Evolutionary conservation across 345 rosid species (phyloP), one percentile per base, ranked within the genome.

Genomic region (Gossypium australe): DNA sequence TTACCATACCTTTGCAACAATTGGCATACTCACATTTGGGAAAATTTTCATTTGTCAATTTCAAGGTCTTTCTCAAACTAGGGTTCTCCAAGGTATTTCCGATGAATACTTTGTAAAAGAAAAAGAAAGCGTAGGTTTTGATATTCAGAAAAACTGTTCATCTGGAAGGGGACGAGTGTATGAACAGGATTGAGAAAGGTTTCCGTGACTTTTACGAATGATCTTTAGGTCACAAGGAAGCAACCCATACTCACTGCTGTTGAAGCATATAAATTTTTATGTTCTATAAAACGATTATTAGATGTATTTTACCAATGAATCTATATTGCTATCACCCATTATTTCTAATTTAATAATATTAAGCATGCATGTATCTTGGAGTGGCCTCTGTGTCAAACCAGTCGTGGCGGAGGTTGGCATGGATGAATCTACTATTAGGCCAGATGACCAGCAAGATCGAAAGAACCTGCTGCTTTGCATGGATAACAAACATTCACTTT

Each of bases 41-140:
- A 9, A 56, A 70, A 55, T 29, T 74, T 71, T 22, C 18, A 16
- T 69, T 71, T 72, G 55, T 64, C 90, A 96, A 98, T 90, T 93
- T 81, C 99, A 89, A 79, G 72, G 88, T 80, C 89, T 96, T 48
- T 90, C 94, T 43, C 92, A 87, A 38, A 85, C 92, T 81, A 90
- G 82, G 80, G 89, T 84, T 82, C 98, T 96, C 63, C 91, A 84
- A 65, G 99, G 98, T 93, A 86, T 18, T 69, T 69, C 44, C 59
- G 12, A 22, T 10, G 9, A 69, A 8, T 16, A 17, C 59, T 51
- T 51, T 17, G 44, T 4, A 13, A 67, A 13, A 47, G 10, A 44
- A 51, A 66, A 66, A 1, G 17, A 47, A 67, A 7, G 38, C 3
- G 20, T 67, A 34, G 24, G 17, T 67, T 22, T 67, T 20, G 9